Evolutionary conservation across 2,329 filamentous ascomycete genomes (phyloP).

Genomic region (Mollisia scopiformis): DNA sequence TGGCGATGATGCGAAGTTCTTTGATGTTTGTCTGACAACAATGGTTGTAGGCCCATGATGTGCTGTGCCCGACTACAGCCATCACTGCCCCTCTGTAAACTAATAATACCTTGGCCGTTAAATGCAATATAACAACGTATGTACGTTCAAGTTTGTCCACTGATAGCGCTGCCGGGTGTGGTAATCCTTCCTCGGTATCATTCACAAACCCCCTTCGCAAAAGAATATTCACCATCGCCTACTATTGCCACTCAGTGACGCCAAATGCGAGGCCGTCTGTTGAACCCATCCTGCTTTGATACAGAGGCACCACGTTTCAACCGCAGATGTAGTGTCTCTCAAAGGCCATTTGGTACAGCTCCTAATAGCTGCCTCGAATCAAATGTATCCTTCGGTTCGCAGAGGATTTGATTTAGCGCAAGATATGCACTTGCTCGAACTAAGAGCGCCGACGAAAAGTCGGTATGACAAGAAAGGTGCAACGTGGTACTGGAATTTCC

Average conservation of each 20-base stretch:
- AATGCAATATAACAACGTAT: too few species aligned
- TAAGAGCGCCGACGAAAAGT: not conserved
- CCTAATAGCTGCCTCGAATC: slow-evolving; percentile 2
- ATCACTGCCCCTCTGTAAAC: too few species aligned
- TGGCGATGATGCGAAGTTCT: slow-evolving; percentile 11
- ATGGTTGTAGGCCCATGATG: too few species aligned
- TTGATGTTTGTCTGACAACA: not conserved
- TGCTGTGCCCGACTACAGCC: too few species aligned
- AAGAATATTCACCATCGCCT: too few species aligned
- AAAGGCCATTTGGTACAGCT: slow-evolving; percentile 6
- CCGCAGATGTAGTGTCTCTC: slow-evolving; percentile 14
- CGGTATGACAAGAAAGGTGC: not conserved
- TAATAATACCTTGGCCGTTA: too few species aligned
- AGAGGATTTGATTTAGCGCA: too few species aligned
- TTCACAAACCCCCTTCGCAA: too few species aligned
- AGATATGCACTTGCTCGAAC: not conserved
- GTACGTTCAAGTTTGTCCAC: too few species aligned
- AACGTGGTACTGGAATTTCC: not conserved
- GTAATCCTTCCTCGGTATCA: too few species aligned
- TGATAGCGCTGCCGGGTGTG: too few species aligned
- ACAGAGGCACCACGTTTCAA: slow-evolving; percentile 14
- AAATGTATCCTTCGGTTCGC: too few species aligned
- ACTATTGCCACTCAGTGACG: not conserved
- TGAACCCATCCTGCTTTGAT: slow-evolving; percentile 4
- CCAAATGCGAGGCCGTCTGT: slow-evolving; percentile 4